Conservation (phyloP, 345 rosid genomes). For the Anacardium occidentale region DNA sequence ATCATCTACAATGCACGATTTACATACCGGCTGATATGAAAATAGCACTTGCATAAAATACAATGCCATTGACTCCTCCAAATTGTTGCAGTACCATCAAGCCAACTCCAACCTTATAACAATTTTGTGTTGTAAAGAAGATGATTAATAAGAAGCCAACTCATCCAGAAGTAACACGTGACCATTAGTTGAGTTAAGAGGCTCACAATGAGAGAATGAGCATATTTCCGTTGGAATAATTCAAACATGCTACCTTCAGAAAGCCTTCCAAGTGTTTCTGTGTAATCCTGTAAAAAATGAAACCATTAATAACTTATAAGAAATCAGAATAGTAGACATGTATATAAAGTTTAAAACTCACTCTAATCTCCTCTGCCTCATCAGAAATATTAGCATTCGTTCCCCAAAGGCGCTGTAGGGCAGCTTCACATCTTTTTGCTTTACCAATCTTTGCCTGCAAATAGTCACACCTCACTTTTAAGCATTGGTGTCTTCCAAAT, state of each 20-base stretch:
- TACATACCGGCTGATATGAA: constrained; percentile 53
- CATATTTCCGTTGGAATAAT: constrained; percentile 39
- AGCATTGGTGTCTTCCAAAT: neutral
- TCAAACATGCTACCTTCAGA: constrained; percentile 41
- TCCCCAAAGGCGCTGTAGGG: constrained; percentile 51
- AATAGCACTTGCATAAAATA: constrained; percentile 54
- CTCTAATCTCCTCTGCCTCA: constrained; percentile 61
- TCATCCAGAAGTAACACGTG: neutral
- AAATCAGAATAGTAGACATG: neutral
- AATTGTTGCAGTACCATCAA: constrained; percentile 81
- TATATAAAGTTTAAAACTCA: constrained; percentile 20
- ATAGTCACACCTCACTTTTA: neutral
- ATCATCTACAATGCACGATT: neutral
- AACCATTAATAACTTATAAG: neutral
- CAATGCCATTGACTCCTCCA: constrained; percentile 63
- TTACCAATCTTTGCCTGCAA: constrained; percentile 52
- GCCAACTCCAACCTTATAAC: constrained; percentile 60
- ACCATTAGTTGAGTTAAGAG: constrained; percentile 4
- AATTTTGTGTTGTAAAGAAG: neutral
- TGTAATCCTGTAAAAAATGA: constrained; percentile 33
- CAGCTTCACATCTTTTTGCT: constrained; percentile 46
- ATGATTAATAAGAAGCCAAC: neutral
- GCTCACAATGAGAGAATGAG: constrained; percentile 40
- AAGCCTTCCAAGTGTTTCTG: constrained; percentile 31
- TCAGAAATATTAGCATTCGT: constrained; percentile 43